These are phyloP conservation scores for Miscanthus lutarioriparius DNA, from an alignment of 176 grass and related monocot species.

Conservation along the genomic window DNA sequence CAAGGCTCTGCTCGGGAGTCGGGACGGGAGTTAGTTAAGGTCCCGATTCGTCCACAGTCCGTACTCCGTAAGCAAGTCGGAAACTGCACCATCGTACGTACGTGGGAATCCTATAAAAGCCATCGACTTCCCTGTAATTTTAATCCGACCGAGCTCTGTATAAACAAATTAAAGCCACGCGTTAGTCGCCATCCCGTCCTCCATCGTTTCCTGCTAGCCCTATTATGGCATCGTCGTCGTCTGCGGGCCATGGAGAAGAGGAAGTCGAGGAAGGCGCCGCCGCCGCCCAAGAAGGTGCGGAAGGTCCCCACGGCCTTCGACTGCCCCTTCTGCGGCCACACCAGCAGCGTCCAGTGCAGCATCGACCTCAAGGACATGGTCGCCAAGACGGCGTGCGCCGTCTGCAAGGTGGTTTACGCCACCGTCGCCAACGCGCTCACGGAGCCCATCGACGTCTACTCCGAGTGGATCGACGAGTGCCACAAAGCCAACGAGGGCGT, in stretches of 20 bases:
- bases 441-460: constrained; percentile 2
- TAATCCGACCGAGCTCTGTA: too few relatives aligned
- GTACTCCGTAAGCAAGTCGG: too few relatives aligned
- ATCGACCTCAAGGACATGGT: constrained; percentile 6
- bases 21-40: too few relatives aligned
- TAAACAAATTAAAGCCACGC: too few relatives aligned
- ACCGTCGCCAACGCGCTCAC: neutral
- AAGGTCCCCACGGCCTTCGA: neutral
- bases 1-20: too few relatives aligned
- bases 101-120: too few relatives aligned
- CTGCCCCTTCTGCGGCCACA: constrained; percentile 36
- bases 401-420: constrained; percentile 23
- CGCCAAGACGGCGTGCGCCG: neutral
- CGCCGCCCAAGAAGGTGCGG: neutral
- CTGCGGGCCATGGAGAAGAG: neutral
- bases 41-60: too few relatives aligned
- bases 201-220: too few relatives aligned
- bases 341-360: neutral
- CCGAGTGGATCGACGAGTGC: constrained; percentile 34
- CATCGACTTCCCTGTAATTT: too few relatives aligned
- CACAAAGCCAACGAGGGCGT: neutral
- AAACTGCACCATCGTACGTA: too few relatives aligned
- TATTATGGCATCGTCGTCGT: too few relatives aligned
- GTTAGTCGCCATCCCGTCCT: too few relatives aligned
- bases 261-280: neutral